Evolutionary conservation across 2,329 filamentous ascomycete species (phyloP), one percentile per base, ranked within the genome.

Genomic region (Ilyonectria destructans): DNA sequence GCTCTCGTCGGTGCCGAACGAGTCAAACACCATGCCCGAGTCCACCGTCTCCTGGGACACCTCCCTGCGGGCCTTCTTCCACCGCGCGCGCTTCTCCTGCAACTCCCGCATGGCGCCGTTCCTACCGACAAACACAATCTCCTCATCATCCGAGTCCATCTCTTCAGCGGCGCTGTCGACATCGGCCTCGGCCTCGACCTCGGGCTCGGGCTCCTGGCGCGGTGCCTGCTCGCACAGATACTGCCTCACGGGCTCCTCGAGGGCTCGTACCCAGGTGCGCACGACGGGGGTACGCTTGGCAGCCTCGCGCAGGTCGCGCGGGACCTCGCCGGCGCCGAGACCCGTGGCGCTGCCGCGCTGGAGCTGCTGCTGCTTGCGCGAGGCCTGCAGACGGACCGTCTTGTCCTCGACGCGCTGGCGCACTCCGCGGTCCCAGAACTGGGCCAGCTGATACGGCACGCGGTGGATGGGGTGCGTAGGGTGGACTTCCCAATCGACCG

Each of bases 371-470:
- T 79, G 84, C 83, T 82, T 87, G 76, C 82, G 86, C 77, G 78
- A 80, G 66, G 74, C 80, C 76, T 76, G 84, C 64, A 77, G 81
- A 13, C 76, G 80, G 12, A 81, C 77, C 29, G 80, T 82, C 76
- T 84, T 84, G 23, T 84, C 82, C 67, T 88, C 86, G 67, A 85
- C 85, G 70, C 83, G 85, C 73, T 88, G 81, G 26, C 85, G 85
- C 55, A 85, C 77, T 61, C 85, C 81, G 62, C 79, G 79, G 75
- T 97, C 95, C 94, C 95, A 97, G 70, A 94, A 89, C 17, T 92
- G 90, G 2, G 96, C 96, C 62, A 98, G 87, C 77, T 96, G 95
- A 84, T 98, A 98, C 0, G 95, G 96, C 17, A 98, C 90, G 67
- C 88, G 84, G 75, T 92, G 91, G 58, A 94, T 88, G 5, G 91